Conservation (phyloP, 768 basidiomycete genomes). For the Tylopilus plumbeoviolaceoides region DNA sequence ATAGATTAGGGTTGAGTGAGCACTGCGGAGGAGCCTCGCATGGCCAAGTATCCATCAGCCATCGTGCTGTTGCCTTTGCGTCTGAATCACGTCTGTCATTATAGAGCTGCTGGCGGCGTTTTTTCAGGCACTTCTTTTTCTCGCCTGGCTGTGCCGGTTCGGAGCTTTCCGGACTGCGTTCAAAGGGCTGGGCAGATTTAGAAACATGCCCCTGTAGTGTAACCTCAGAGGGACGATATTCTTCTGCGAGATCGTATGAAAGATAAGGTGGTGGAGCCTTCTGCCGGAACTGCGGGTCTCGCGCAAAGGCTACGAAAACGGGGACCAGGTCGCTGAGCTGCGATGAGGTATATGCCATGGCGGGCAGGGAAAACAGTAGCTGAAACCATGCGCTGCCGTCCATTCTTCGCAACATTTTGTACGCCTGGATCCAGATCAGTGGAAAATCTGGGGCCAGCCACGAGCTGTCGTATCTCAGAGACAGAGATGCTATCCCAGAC, state of each 20-base stretch:
- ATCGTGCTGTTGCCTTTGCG: neutral
- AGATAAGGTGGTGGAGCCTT: conserved; percentile 13
- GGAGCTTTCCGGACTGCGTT: conserved; percentile 10
- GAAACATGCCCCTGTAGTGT: neutral
- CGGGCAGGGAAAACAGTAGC: conserved; percentile 31
- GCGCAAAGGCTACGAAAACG: conserved; percentile 30
- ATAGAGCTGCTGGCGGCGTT: conserved; percentile 5
- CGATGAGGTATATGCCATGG: conserved; percentile 27
- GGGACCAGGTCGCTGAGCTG: conserved; percentile 16
- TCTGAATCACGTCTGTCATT: conserved; percentile 5
- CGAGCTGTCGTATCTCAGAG: conserved; percentile 21
- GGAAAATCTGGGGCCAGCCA: conserved; percentile 25
- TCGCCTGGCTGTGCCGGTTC: neutral
- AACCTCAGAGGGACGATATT: neutral
- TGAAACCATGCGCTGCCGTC: conserved; percentile 10
- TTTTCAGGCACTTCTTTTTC: neutral
- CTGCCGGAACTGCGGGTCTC: neutral
- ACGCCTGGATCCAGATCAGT: conserved; percentile 24
- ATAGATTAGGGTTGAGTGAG: neutral
- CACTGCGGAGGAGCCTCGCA: conserved; percentile 7
- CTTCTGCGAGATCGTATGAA: conserved; percentile 8
- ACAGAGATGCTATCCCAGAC: neutral
- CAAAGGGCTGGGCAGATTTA: neutral
- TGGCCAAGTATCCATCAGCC: conserved; percentile 16
- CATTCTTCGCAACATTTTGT: conserved; percentile 19